phyloP scores from a whole-genome alignment of 345 rosid genomes.

The Excoecaria cochinchinensis region DNA sequence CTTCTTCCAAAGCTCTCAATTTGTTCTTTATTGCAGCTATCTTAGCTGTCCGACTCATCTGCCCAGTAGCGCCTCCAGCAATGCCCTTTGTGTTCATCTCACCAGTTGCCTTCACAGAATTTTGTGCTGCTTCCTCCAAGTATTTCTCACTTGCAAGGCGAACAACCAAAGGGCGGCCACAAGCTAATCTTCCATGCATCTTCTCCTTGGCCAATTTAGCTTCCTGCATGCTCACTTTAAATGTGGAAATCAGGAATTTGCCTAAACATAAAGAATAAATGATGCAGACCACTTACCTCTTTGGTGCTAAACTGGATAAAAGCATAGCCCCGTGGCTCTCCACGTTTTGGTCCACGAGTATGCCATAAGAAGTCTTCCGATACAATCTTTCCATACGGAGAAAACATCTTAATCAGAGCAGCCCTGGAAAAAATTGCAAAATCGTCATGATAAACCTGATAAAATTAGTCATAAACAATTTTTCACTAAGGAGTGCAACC shows the following conservation, averaged over 20 bases:
- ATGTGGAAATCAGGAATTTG: conserved; percentile 58
- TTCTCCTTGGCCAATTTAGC: conserved; percentile 88
- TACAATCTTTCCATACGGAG: conserved; percentile 78
- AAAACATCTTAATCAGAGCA: conserved; percentile 81
- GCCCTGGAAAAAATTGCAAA: conserved; percentile 48
- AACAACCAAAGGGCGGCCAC: conserved; percentile 82
- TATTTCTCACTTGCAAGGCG: conserved; percentile 77
- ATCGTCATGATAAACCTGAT: background rate
- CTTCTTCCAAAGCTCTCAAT: conserved; percentile 74
- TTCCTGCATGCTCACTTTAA: conserved; percentile 97
- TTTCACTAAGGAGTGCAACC: conserved; percentile 2
- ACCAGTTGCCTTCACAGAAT: conserved; percentile 35
- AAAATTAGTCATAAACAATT: background rate
- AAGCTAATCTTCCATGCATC: conserved; percentile 91
- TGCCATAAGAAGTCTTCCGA: conserved; percentile 95
- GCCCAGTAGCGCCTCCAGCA: conserved; percentile 47
- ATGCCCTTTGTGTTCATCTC: conserved; percentile 39
- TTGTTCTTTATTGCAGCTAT: conserved; percentile 89
- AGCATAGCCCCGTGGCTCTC: conserved; percentile 88
- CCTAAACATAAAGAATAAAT: conserved; percentile 3
- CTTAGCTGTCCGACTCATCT: conserved; percentile 61
- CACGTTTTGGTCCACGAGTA: conserved; percentile 86
- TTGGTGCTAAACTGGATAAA: conserved; percentile 69
- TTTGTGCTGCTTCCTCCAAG: conserved; percentile 41
- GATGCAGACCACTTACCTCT: conserved; percentile 62